A percentile compares a stretch with the other conserved stretches of the same genome.
These are phyloP conservation scores for Fonsecaea erecta DNA, from an alignment of 2,329 filamentous ascomycete species.

Conservation along the genomic window DNA sequence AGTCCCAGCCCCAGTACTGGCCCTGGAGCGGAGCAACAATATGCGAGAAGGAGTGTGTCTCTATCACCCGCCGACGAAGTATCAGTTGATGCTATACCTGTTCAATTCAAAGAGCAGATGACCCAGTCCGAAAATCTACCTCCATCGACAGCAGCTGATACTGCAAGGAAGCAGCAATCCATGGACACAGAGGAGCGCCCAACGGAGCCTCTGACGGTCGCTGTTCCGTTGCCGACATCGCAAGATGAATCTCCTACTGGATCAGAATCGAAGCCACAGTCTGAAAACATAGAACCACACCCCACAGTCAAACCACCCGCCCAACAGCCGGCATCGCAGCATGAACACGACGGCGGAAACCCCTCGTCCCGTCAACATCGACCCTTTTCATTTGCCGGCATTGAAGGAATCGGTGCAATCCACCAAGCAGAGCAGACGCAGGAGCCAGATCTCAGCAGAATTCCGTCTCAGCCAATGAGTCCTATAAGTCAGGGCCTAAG, in stretches of 20 bases:
- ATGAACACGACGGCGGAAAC: not conserved
- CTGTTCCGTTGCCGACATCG: not conserved
- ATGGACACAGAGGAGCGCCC: not conserved
- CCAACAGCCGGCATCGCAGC: not conserved
- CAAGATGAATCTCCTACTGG: slow-evolving; percentile 12
- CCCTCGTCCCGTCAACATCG: not conserved
- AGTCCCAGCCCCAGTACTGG: slow-evolving; percentile 29
- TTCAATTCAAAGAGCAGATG: not conserved
- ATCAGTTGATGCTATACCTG: not conserved
- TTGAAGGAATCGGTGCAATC: slow-evolving; percentile 22
- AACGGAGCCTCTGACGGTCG: not conserved
- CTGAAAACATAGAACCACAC: not conserved
- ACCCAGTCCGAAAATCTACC: not conserved
- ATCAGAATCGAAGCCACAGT: not conserved
- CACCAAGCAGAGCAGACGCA: slow-evolving; percentile 12
- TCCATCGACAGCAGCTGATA: not conserved
- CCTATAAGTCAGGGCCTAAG: slow-evolving; percentile 29
- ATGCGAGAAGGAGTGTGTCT: slow-evolving; percentile 25
- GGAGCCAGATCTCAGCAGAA: slow-evolving; percentile 14
- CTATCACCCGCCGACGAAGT: slow-evolving; percentile 32
- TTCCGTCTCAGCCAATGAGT: slow-evolving; percentile 26
- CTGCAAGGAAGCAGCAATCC: not conserved
- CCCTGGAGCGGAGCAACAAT: slow-evolving; percentile 3
- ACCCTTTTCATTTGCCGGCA: slow-evolving; percentile 30
- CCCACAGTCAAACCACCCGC: not conserved